A percentile compares a stretch with the other conserved stretches of the same genome.
phyloP scores from a whole-genome alignment of 768 basidiomycete species.

The Leccinum truebloodii region DNA sequence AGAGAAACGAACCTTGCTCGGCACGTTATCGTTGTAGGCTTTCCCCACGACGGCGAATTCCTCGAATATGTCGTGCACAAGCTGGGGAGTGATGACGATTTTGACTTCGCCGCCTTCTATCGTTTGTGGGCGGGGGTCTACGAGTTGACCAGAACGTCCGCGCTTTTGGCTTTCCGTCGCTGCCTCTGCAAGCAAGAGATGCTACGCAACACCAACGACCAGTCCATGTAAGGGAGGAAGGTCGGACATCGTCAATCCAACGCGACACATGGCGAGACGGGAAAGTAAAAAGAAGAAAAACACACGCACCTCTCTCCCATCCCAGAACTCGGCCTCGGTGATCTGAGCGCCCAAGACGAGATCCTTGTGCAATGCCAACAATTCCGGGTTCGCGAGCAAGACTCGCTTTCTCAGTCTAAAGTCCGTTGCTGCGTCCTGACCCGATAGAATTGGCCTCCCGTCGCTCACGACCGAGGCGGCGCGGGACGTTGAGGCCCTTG shows the following conservation, averaged over 20 bases:
- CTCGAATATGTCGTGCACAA: constrained; percentile 95
- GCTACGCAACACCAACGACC: constrained; percentile 40
- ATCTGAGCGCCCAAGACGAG: constrained; percentile 85
- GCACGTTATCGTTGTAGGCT: constrained; percentile 92
- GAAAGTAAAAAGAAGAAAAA: background rate
- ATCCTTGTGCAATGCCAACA: constrained; percentile 81
- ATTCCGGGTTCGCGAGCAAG: constrained; percentile 72
- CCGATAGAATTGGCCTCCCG: constrained; percentile 52
- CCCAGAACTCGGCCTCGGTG: constrained; percentile 96
- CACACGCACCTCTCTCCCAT: constrained; percentile 77
- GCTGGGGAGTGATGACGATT: constrained; percentile 86
- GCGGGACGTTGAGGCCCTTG: constrained; percentile 56
- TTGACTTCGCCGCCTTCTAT: constrained; percentile 85
- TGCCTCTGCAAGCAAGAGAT: constrained; percentile 74
- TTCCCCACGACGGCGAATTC: constrained; percentile 94
- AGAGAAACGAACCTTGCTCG: constrained; percentile 60
- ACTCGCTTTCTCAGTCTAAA: constrained; percentile 79
- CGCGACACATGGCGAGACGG: background rate
- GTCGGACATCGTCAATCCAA: background rate
- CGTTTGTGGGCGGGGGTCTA: constrained; percentile 85
- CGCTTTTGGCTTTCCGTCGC: constrained; percentile 72
- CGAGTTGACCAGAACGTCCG: constrained; percentile 83
- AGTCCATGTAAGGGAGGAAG: background rate
- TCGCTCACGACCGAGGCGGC: constrained; percentile 64
- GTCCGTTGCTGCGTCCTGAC: constrained; percentile 62